phyloP scores from a whole-genome alignment of 805 yeast genomes.

The Maudiozyma bulderi region DNA sequence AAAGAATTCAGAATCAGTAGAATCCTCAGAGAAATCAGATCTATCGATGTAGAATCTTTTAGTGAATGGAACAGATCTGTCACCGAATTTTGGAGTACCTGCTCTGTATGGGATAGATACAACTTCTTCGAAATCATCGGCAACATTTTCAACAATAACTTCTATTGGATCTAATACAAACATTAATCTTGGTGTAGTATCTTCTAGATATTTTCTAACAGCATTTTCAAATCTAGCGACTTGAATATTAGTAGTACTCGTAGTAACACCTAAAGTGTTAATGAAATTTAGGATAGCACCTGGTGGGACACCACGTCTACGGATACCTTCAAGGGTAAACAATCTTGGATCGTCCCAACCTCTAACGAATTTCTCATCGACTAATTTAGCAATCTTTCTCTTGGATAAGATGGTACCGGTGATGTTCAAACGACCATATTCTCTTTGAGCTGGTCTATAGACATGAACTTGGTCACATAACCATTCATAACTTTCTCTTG shows the following conservation, averaged over 20 bases:
- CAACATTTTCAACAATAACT: slow-evolving; percentile 71
- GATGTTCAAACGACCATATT: slow-evolving; percentile 90
- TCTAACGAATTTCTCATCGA: slow-evolving; percentile 69
- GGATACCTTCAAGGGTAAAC: slow-evolving; percentile 86
- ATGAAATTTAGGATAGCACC: slow-evolving; percentile 91
- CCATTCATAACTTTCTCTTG: slow-evolving; percentile 97
- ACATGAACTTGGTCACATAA: slow-evolving; percentile 90
- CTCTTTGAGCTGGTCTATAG: slow-evolving; percentile 97
- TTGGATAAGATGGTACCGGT: slow-evolving; percentile 92
- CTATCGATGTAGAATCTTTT: slow-evolving; percentile 78
- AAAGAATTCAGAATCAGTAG: slow-evolving; percentile 61
- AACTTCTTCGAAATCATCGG: slow-evolving; percentile 60
- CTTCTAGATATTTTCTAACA: slow-evolving; percentile 78
- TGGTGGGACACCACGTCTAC: slow-evolving; percentile 98
- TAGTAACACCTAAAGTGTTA: slow-evolving; percentile 93
- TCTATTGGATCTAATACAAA: slow-evolving; percentile 80
- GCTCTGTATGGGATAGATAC: slow-evolving; percentile 85
- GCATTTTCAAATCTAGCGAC: slow-evolving; percentile 81
- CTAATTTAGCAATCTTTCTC: slow-evolving; percentile 90
- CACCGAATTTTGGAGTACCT: slow-evolving; percentile 69
- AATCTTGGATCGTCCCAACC: slow-evolving; percentile 99
- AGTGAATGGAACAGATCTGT: slow-evolving; percentile 64
- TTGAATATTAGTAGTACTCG: slow-evolving; percentile 86
- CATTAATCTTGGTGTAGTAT: slow-evolving; percentile 90
- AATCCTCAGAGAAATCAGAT: slow-evolving; percentile 68